Base-by-base conservation (phyloP, 2,329 filamentous ascomycete species). In the Aaosphaeria pasadenensis region DNA sequence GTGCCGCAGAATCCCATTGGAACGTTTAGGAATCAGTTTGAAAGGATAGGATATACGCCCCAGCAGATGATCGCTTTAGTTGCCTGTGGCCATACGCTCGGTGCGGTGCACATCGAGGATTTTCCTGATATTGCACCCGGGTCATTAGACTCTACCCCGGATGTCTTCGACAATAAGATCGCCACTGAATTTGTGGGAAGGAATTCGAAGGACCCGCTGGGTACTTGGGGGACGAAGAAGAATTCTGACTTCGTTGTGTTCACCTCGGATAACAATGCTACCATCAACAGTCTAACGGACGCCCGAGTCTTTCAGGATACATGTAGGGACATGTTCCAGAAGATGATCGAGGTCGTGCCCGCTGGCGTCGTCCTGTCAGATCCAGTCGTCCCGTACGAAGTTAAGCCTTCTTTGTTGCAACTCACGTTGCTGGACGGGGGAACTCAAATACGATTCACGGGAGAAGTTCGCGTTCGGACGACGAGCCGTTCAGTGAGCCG, bases 261-360 rank as follows among this genome's bases (percentile, higher is more conserved):
- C 64, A 77, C 66, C 55, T 72, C 74, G 1, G 82, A 85, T 57
- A 62, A 66, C 2, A 85, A 85, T 63, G 74, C 65, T 11, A 85
- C 82, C 4, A 73, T 85, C 55, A 61, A 61, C 5, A 66, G 73
- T 1, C 62, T 85, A 71, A 61, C 72, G 4, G 71, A 77, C 46
- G 58, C 73, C 0, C 56, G 66, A 1, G 66, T 64, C 7, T 84
- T 82, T 66, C 67, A 67, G 36, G 71, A 57, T 17, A 67, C 71
- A 13, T 86, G 82, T 63, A 67, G 72, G 53, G 69, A 62, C 4
- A 73, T 84, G 13, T 66, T 85, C 36, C 78, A 81, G 59, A 79
- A 77, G 59, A 79, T 85, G 81, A 81, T 85, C 49, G 79, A 86
- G n/a, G 72, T 77, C 4, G 81, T 85, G 0, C 81, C 82, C 2